Percentiles rank a stretch among this genome's conserved stretches.
Conservation (phyloP, 306 rosid genomes). For the Ziziphus jujuba region DNA sequence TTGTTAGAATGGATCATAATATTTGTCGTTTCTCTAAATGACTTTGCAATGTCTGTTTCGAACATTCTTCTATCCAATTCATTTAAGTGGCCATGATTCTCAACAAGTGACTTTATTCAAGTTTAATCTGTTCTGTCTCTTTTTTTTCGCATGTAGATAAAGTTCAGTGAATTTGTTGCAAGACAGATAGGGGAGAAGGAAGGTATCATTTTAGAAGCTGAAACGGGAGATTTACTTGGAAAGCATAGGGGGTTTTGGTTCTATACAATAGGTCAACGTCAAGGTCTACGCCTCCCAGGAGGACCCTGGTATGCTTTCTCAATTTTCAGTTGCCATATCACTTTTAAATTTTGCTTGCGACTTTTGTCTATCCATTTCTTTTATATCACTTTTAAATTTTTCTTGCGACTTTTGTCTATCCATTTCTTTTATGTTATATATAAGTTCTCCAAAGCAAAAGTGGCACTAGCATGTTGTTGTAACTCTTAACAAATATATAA, state of each 20-base stretch:
- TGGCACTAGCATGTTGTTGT: background rate
- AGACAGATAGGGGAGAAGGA: slow-evolving; percentile 88
- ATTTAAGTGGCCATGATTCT: slow-evolving; percentile 15
- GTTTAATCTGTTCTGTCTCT: slow-evolving; percentile 1
- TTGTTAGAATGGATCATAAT: background rate
- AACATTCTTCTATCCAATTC: background rate
- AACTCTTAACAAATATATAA: background rate
- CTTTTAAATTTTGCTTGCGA: background rate
- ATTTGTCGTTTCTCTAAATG: background rate
- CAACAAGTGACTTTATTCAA: background rate
- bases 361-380: background rate
- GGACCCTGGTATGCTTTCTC: slow-evolving; percentile 81
- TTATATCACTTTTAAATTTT: background rate
- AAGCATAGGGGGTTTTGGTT: slow-evolving; percentile 92
- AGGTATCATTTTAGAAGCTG: slow-evolving; percentile 92
- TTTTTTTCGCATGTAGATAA: slow-evolving; percentile 44
- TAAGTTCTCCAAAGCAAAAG: slow-evolving; percentile 1
- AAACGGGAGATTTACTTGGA: slow-evolving; percentile 92
- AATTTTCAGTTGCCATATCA: background rate
- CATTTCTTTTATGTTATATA: background rate
- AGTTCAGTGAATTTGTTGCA: slow-evolving; percentile 87
- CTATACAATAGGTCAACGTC: slow-evolving; percentile 94
- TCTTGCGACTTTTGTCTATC: background rate
- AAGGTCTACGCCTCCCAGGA: slow-evolving; percentile 83
- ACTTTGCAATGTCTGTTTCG: background rate